A percentile compares a stretch with the other conserved stretches of the same genome.
Conservation (phyloP, 805 yeast species). For the Metschnikowia cubensis region DNA sequence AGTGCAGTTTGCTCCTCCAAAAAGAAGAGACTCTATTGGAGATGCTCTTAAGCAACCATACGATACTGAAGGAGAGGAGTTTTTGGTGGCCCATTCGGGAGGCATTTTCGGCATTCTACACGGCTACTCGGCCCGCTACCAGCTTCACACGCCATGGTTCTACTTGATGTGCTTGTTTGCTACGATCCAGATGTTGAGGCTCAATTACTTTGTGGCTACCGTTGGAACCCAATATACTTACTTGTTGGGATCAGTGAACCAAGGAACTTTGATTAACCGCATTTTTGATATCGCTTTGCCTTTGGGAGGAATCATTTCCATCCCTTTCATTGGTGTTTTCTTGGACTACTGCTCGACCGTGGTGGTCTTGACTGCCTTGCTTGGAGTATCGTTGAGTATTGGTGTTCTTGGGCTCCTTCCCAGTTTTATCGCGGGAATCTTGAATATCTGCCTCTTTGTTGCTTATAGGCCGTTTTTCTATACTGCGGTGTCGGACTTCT, state of each 20-base stretch:
- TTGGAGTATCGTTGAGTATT: conserved; percentile 40
- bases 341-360: conserved; percentile 48
- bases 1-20: conserved; percentile 1
- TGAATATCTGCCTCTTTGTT: conserved; percentile 47
- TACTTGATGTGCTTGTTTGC: conserved; percentile 45
- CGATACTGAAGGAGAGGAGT: conserved; percentile 46
- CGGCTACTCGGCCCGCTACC: conserved; percentile 47
- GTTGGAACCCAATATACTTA: conserved; percentile 51
- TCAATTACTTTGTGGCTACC: conserved; percentile 58
- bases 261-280: conserved; percentile 41
- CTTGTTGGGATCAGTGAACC: conserved; percentile 35
- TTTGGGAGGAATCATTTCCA: conserved; percentile 51
- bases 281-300: conserved; percentile 54
- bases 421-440: conserved; percentile 37
- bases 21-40: conserved; percentile 51
- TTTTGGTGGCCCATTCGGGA: conserved; percentile 32
- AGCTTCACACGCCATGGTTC: conserved; percentile 52
- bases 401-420: conserved; percentile 49
- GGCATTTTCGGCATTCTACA: conserved; percentile 54
- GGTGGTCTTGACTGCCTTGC: conserved; percentile 37
- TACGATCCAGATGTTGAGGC: conserved; percentile 54
- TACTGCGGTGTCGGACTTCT: conserved; percentile 53
- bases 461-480: conserved; percentile 56
- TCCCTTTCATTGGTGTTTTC: conserved; percentile 51
- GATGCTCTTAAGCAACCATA: conserved; percentile 54